These are phyloP conservation scores for Globomyces sp. DNA, from an alignment of 371 early-diverging fungal species.

Conservation along the genomic window DNA sequence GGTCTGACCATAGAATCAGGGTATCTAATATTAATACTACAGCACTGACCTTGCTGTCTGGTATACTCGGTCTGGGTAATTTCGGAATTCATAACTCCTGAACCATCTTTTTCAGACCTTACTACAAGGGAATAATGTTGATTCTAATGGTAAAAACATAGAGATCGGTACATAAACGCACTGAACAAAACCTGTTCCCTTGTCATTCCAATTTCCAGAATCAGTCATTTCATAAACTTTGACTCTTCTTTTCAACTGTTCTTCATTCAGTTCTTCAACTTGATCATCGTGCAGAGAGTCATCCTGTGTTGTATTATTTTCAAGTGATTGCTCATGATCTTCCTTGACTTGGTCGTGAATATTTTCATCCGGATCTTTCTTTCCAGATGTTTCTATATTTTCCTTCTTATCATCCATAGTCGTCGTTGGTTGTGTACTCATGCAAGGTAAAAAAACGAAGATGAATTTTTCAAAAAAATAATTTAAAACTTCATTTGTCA, in stretches of 20 bases:
- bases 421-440: too few relatives aligned
- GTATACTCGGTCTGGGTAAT: conserved; percentile 68
- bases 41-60: conserved; percentile 65
- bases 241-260: conserved; percentile 44
- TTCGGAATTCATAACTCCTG: conserved; percentile 61
- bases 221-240: conserved; percentile 74
- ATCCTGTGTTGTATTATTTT: too few relatives aligned
- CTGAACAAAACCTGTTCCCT: conserved; percentile 69
- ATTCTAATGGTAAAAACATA: conserved; percentile 28
- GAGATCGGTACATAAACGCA: conserved; percentile 25
- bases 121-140: conserved; percentile 58
- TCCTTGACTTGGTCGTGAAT: too few relatives aligned
- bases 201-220: conserved; percentile 73
- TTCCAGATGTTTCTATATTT: too few relatives aligned
- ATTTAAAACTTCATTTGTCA: too few relatives aligned
- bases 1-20: conserved; percentile 91
- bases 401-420: too few relatives aligned
- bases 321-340: too few relatives aligned
- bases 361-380: too few relatives aligned
- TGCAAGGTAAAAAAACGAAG: too few relatives aligned
- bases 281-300: too few relatives aligned
- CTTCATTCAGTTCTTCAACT: too few relatives aligned
- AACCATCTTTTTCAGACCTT: conserved; percentile 63
- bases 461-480: too few relatives aligned
- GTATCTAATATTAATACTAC: conserved; percentile 63